These are phyloP conservation scores for Coffea canephora DNA, from an alignment of 257 asterid species.

Conservation along the genomic window DNA sequence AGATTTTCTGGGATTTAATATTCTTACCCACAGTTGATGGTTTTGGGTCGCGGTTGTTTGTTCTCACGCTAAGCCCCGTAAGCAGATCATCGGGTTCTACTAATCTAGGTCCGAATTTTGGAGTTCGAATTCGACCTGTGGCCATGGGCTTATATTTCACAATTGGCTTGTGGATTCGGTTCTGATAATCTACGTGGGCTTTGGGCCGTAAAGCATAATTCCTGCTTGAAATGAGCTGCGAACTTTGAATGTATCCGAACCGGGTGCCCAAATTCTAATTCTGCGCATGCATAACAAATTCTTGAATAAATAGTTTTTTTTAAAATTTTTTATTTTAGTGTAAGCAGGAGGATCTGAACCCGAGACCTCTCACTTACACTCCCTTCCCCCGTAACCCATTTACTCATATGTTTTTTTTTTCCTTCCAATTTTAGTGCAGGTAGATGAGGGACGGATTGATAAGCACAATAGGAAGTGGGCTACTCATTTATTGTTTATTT, in stretches of 20 bases:
- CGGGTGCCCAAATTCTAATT: not conserved
- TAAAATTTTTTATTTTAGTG: not conserved
- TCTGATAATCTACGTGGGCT: not conserved
- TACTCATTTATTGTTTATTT: not conserved
- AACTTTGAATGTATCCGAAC: not conserved
- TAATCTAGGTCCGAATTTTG: not conserved
- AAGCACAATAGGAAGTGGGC: not conserved
- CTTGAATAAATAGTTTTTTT: not conserved
- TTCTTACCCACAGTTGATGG: not conserved
- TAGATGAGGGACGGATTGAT: not conserved
- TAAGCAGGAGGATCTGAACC: too few relatives aligned
- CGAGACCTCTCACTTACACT: too few relatives aligned
- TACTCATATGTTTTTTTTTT: too few relatives aligned
- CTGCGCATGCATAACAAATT: not conserved
- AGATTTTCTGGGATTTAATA: slow-evolving; percentile 22
- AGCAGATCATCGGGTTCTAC: not conserved
- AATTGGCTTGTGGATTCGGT: not conserved
- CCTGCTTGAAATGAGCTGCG: not conserved
- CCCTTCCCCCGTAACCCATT: too few relatives aligned
- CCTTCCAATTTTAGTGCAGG: not conserved
- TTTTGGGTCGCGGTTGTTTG: not conserved
- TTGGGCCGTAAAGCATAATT: not conserved
- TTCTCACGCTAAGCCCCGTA: slow-evolving; percentile 10
- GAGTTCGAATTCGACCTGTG: not conserved
- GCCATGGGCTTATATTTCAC: not conserved